Evolutionary conservation across 2,329 filamentous ascomycete species (phyloP).

Genomic region (Amphichorda felina): DNA sequence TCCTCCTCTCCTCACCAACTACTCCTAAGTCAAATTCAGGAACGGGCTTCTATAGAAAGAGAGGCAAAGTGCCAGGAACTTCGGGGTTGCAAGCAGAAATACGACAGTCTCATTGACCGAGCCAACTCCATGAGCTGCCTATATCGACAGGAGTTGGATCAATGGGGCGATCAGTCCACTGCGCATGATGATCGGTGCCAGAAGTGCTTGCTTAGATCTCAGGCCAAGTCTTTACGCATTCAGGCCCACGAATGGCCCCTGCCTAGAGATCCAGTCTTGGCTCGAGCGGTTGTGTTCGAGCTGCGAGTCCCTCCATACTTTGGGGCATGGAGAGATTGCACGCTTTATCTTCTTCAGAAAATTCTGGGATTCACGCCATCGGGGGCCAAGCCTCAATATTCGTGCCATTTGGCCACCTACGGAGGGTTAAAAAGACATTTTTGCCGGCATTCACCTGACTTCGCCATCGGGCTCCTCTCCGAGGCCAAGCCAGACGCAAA

Average conservation of each 20-base stretch:
- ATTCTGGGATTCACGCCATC: conserved; percentile 15
- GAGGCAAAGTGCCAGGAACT: background rate
- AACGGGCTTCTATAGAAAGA: background rate
- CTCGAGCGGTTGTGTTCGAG: conserved; percentile 40
- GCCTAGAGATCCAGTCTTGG: conserved; percentile 15
- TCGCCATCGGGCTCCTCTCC: background rate
- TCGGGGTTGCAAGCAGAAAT: background rate
- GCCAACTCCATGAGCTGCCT: background rate
- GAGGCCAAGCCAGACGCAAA: conserved; percentile 1
- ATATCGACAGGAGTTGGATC: background rate
- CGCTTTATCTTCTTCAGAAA: conserved; percentile 22
- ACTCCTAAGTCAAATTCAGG: background rate
- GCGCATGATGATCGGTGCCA: background rate
- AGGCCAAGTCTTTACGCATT: conserved; percentile 29
- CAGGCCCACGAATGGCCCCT: conserved; percentile 44
- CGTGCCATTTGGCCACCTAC: background rate
- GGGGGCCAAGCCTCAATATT: background rate
- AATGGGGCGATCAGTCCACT: background rate
- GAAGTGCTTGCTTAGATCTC: background rate
- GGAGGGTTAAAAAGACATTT: background rate
- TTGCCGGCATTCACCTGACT: background rate
- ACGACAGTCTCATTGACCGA: background rate
- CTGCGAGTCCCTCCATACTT: conserved; percentile 27
- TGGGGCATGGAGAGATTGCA: conserved; percentile 33
- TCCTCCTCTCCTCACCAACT: conserved; percentile 15